Base-by-base conservation (phyloP, 1,139 yeast genomes). In the Wickerhamiella pararugosa region DNA sequence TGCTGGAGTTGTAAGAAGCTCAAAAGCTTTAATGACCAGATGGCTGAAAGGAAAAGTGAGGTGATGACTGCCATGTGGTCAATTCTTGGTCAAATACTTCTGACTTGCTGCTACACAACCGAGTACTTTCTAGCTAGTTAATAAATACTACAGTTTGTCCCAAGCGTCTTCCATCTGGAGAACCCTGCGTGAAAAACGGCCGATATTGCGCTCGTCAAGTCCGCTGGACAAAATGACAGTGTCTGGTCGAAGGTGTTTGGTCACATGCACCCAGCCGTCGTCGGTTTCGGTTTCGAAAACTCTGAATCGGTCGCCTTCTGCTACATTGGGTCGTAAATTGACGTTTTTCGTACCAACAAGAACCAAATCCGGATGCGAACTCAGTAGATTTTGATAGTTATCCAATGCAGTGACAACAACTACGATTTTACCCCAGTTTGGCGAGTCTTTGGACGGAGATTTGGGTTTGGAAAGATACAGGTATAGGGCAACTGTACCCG, bases 231-330 rank as follows among this genome's bases (percentile, higher is more conserved):
- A 43, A 6, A 57, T 49, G 25, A 53, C 58, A 38, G 50, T 43
- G 25, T 56, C 54, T 2, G 62, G 51, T 25, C 58, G 47, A 27
- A 58, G 43, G 39, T 58, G 62, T 45, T 58, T 58, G 28, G 57
- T 47, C 21, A 58, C 53, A 42, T 58, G 62, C 5, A 50, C 45
- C 39, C 57, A 49, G 8, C 62, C 62, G 21, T 49, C 45, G 27
- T 49, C 51, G 5, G 61, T 57, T 39, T 58, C 60, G 30, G 61
- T 57, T 11, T 56, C 54, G 27, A 58, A 54, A 34, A 58, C 49
- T 33, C 55, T 49, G 42, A 49, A 53, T 25, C 44, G 45, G 28
- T 51, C 44, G 9, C n/a, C 6, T 25, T 11, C 30, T 25, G 28
- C 34, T 6, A 37, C 37, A 3, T 25, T 32, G 9, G 36, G 21